These are phyloP conservation scores for Monosiga brevicollis DNA, from an alignment of 78 protist species.

Conservation along the genomic window DNA sequence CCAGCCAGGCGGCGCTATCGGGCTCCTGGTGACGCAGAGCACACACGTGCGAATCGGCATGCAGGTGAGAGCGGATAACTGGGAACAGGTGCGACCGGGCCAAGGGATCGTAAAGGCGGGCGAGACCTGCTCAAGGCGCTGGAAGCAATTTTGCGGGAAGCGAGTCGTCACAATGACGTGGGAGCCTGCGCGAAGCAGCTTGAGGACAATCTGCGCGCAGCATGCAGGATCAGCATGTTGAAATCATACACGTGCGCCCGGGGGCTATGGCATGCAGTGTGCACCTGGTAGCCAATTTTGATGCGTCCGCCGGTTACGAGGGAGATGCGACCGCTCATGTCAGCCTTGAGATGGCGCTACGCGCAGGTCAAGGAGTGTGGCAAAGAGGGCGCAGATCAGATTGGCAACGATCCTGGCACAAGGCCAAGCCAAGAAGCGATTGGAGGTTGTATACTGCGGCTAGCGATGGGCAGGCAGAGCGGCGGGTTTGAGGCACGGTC, in stretches of 20 bases:
- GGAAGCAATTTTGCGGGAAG: conserved; percentile 38
- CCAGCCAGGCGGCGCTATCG: neutral
- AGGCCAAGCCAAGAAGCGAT: neutral
- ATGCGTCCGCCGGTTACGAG: conserved; percentile 53
- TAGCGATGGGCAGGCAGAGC: neutral
- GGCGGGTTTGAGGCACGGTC: neutral
- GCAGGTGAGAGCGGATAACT: neutral
- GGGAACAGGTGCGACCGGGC: neutral
- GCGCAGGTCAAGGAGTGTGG: neutral
- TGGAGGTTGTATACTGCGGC: neutral
- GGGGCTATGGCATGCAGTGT: neutral
- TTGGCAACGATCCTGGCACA: neutral
- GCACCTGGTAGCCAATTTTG: conserved; percentile 40
- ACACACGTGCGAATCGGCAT: neutral
- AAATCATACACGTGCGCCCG: too few relatives aligned
- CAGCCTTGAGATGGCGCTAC: neutral
- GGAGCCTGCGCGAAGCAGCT: conserved; percentile 31
- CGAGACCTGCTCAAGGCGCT: neutral
- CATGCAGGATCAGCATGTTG: neutral
- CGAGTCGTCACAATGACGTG: conserved; percentile 55
- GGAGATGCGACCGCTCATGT: conserved; percentile 20
- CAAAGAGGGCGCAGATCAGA: neutral
- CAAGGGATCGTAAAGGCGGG: neutral
- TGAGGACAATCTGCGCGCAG: conserved; percentile 4
- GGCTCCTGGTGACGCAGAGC: conserved; percentile 3